Conservation (phyloP, 2,329 filamentous ascomycete species). For the Geosmithia flava region DNA sequence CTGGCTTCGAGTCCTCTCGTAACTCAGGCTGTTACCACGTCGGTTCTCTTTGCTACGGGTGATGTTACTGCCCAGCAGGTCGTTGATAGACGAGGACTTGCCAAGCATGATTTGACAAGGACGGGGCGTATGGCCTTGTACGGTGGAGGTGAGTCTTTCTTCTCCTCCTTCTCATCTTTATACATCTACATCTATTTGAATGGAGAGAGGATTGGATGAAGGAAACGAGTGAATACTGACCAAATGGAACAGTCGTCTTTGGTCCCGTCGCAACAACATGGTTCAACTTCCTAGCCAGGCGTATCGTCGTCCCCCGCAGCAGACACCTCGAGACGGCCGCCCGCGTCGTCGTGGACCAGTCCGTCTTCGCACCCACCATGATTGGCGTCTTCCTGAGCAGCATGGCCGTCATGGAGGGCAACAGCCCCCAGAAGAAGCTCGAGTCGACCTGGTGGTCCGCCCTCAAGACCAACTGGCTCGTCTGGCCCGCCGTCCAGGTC, state of each 20-base stretch:
- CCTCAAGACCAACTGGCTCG: conserved; percentile 70
- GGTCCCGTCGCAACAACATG: conserved; percentile 79
- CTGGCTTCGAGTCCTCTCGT: conserved; percentile 72
- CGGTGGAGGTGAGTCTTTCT: conserved; percentile 62
- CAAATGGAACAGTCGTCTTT: conserved; percentile 50
- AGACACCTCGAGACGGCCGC: conserved; percentile 60
- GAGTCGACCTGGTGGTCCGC: conserved; percentile 57
- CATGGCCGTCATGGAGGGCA: conserved; percentile 75
- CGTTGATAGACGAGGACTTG: conserved; percentile 67
- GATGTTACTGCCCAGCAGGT: conserved; percentile 85
- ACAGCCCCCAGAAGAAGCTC: conserved; percentile 50
- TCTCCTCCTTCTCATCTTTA: conserved; percentile 10
- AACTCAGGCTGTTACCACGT: conserved; percentile 83
- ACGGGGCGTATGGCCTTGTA: conserved; percentile 73
- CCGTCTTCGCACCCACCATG: conserved; percentile 72
- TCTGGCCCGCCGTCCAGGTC: conserved; percentile 80
- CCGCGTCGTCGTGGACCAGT: conserved; percentile 71
- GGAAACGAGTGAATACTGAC: not conserved
- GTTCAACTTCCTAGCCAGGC: conserved; percentile 67
- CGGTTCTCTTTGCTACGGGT: conserved; percentile 83
- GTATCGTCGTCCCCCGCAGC: conserved; percentile 45
- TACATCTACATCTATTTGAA: not conserved
- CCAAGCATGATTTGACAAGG: conserved; percentile 62
- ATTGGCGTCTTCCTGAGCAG: conserved; percentile 69
- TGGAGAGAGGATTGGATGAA: not conserved